Base-by-base conservation (phyloP, 2,329 filamentous ascomycete species). In the Talaromyces rugulosus region DNA sequence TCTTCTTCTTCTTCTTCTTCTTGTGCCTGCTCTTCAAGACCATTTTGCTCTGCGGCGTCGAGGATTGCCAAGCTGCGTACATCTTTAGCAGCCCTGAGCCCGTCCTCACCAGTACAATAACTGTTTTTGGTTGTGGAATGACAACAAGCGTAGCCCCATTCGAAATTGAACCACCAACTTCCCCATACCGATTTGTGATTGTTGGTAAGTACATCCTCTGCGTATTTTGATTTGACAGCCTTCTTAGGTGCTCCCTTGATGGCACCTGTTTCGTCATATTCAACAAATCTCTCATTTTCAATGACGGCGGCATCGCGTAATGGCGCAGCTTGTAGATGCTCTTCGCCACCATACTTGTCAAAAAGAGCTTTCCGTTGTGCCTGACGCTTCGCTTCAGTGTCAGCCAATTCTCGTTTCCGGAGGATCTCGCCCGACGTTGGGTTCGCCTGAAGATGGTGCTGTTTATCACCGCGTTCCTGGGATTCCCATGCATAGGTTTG, bases 111-210 rank as follows among this genome's bases (percentile, higher is more conserved):
- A 0, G 94, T 98, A 75, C 95, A 99, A 72, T 98, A 99, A 71
- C 92, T 96, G 77, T 99, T 98, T 78, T 96, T 97, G 65, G 96
- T 86, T 27, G 87, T 89, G 0, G 92, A 96, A 74, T 96, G 92
- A 80, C 95, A 99, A 76, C 95, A 99, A 27, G 90, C 85, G 76
- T 96, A 99, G 1, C 95, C 95, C 95, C 95, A 99, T 76, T 89
- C 85, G 78, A 97, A 98, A 71, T 91, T 88, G 59, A 87, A 86
- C 95, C 95, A 99, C 95, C 95, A 99, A 71, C 92, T 96, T 56
- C 95, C 95, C 91, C 92, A 99, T 3, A 96, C 89, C 0, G 89
- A 89, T 3, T 87, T 92, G 77, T 99, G 95, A 71, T 99, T 99
- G 80, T 96, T 94, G 74, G 89, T 85, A 59, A 90, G 80, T 0